Conservation (phyloP, 331 rosid genomes). For the Malus hybrid region DNA sequence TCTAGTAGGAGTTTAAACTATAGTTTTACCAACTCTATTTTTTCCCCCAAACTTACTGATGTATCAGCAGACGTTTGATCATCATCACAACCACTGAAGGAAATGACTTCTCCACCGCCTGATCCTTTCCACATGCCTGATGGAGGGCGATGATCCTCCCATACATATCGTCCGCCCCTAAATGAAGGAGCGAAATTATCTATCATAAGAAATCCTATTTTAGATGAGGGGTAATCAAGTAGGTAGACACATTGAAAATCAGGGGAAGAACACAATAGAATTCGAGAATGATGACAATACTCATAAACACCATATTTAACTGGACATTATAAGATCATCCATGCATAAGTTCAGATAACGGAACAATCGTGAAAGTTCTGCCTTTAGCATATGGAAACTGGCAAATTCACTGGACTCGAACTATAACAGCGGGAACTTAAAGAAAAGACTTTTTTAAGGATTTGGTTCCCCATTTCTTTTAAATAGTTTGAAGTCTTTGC, state of each 20-base stretch:
- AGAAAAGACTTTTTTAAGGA: neutral
- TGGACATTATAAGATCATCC: neutral
- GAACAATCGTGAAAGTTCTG: neutral
- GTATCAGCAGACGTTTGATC: slow-evolving; percentile 89
- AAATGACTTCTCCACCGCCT: slow-evolving; percentile 84
- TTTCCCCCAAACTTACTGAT: slow-evolving; percentile 43
- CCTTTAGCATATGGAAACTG: neutral
- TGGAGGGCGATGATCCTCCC: slow-evolving; percentile 97
- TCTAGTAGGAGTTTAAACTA: neutral
- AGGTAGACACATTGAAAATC: neutral
- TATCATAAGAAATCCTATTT: neutral
- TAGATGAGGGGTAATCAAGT: neutral
- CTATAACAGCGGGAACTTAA: neutral
- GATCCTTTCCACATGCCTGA: slow-evolving; percentile 88
- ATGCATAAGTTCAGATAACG: neutral
- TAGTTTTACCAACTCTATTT: neutral
- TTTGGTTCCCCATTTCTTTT: neutral
- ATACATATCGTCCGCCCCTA: slow-evolving; percentile 73
- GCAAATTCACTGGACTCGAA: neutral
- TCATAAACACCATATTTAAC: neutral
- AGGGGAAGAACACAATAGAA: neutral
- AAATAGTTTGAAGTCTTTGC: neutral
- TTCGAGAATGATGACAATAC: neutral
- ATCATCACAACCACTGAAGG: slow-evolving; percentile 88
- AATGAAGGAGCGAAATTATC: slow-evolving; percentile 3